Percentiles rank a stretch among this genome's conserved stretches.
Conservation (phyloP, 1,284 basidiomycete genomes). For the Volvariella volvacea region DNA sequence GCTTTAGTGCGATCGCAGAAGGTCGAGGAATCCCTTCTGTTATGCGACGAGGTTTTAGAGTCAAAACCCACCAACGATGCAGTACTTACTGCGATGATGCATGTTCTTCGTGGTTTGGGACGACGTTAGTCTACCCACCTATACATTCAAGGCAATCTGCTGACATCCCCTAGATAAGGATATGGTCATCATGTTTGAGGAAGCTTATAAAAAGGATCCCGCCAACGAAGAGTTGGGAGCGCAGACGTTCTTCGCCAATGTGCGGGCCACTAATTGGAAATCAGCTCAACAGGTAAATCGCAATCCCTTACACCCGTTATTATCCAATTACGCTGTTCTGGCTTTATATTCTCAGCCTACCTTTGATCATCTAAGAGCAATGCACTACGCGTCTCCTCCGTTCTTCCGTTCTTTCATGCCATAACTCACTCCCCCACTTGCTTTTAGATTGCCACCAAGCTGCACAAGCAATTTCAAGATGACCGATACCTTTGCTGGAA, state of each 20-base stretch:
- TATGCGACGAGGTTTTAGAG: constrained; percentile 75
- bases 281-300: constrained; percentile 64
- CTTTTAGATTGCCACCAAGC: constrained; percentile 60
- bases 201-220: constrained; percentile 73
- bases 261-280: constrained; percentile 73
- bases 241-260: constrained; percentile 80
- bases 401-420: background rate
- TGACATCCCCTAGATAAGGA: constrained; percentile 50
- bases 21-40: constrained; percentile 69
- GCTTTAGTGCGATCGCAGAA: constrained; percentile 77
- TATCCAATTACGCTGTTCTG: constrained; percentile 7
- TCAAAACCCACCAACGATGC: constrained; percentile 62
- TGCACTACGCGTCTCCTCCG: background rate
- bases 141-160: constrained; percentile 6
- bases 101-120: constrained; percentile 69
- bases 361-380: background rate
- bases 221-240: constrained; percentile 73
- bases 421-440: background rate
- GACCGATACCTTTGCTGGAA: constrained; percentile 82
- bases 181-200: constrained; percentile 74
- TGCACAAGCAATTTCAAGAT: constrained; percentile 73
- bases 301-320: constrained; percentile 8
- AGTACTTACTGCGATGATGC: constrained; percentile 73
- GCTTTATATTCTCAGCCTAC: background rate
- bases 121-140: constrained; percentile 46